Evolutionary conservation across 345 rosid species (phyloP), one percentile per base, ranked within the genome.

Genomic region (Euclidium syriacum): DNA sequence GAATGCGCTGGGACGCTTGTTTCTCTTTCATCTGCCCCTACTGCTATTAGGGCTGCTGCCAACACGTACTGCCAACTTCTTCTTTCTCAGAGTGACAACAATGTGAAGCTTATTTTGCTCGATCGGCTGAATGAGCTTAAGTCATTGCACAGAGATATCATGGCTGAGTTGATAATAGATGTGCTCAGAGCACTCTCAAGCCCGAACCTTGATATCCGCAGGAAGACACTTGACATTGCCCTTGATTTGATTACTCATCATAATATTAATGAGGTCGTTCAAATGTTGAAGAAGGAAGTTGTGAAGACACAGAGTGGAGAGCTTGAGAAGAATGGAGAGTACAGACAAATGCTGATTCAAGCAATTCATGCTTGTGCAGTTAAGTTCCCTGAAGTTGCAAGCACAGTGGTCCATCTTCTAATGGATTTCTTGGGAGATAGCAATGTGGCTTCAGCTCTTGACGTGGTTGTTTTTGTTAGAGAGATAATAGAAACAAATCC

Each of bases 371-470:
- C 89, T 18, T 86, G 95, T 65, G 96, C 96, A 8, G 62, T 89
- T 72, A 86, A 89, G 83, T 89, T 84, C 80, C 96, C 96, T 0
- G 95, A 89, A 67, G 96, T 89, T 67, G 96, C 96, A 66, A 84
- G 95, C 80, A 89, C 91, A 1, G 95, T 89, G 58, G 96, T 89
- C 66, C 96, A 89, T 78, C 75, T 89, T 58, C 70, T 86, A 68
- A 89, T 89, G 96, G 95, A 89, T 76, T 89, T 89, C 82, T 76
- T 89, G 74, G 91, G 96, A 33, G 96, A 89, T 65, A 73, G 80
- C 79, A 89, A 89, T 58, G 84, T 89, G 73, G 91, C 96, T 69
- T 89, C 96, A 9, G 96, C 95, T 52, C 73, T 86, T 30, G 96
- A 89, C 52, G 96, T 89, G 41, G 76, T 75, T 55, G 75, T 80